These are phyloP conservation scores for Amyloporia xantha DNA, from an alignment of 768 basidiomycete genomes.

Conservation along the genomic window DNA sequence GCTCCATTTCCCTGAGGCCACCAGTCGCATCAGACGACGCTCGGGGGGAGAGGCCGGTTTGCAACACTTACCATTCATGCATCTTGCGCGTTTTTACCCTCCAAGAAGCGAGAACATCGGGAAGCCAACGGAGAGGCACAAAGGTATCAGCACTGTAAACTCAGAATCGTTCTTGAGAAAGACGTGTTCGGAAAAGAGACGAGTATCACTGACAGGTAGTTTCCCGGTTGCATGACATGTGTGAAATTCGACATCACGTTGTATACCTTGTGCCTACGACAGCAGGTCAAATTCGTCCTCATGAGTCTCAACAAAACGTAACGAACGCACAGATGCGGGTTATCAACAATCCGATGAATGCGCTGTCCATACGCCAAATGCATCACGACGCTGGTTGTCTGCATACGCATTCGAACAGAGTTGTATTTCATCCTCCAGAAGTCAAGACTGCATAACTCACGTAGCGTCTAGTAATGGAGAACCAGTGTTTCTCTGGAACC, in stretches of 20 bases:
- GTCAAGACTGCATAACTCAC: constrained; percentile 9
- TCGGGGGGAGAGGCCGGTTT: not conserved
- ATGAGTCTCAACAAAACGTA: not conserved
- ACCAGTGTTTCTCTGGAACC: constrained; percentile 23
- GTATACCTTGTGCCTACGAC: constrained; percentile 20
- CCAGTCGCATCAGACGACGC: not conserved
- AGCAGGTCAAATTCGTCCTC: not conserved
- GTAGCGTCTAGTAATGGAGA: constrained; percentile 24
- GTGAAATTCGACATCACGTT: constrained; percentile 22
- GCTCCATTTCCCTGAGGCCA: constrained; percentile 2
- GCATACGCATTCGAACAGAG: not conserved
- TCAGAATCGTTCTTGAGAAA: not conserved
- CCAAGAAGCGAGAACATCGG: constrained; percentile 23
- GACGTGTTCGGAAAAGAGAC: not conserved
- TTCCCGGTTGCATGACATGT: constrained; percentile 21
- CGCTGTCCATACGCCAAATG: constrained; percentile 1
- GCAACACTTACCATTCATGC: constrained; percentile 19
- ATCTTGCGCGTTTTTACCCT: constrained; percentile 18
- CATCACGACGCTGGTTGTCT: constrained; percentile 2
- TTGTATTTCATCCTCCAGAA: not conserved
- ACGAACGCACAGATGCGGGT: constrained; percentile 2
- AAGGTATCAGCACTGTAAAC: constrained; percentile 18
- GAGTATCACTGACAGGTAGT: constrained; percentile 21
- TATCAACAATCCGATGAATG: not conserved
- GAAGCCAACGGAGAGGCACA: constrained; percentile 21